A percentile compares a stretch with the other conserved stretches of the same genome.
Evolutionary conservation across 192 early-diverging fungal genomes (phyloP).

Genomic region (Backusella morwellensis): DNA sequence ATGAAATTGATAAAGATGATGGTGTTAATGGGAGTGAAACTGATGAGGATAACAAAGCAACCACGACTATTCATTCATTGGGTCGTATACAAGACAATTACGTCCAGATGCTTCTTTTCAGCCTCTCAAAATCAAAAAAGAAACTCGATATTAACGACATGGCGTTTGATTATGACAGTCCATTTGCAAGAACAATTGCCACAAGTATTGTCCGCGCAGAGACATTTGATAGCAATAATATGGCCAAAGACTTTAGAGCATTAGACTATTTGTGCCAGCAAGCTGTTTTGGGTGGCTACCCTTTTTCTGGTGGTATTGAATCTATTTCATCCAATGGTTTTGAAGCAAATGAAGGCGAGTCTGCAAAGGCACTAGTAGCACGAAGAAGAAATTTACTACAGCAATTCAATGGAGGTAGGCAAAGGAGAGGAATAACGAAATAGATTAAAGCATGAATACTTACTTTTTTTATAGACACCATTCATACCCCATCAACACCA

Average conservation of each 20-base stretch:
- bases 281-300: constrained; percentile 51
- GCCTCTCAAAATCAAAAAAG: not conserved
- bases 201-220: constrained; percentile 20
- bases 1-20: not conserved
- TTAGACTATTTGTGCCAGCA: constrained; percentile 48
- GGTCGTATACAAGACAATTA: not conserved
- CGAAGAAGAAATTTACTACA: constrained; percentile 43
- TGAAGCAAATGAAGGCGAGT: constrained; percentile 48
- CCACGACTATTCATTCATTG: not conserved
- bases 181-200: constrained; percentile 26
- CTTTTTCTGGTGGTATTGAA: constrained; percentile 44
- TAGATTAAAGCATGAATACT: not conserved
- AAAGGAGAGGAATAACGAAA: not conserved
- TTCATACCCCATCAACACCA: constrained; percentile 25
- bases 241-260: constrained; percentile 26
- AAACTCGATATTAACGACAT: not conserved
- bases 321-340: constrained; percentile 44
- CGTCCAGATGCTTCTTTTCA: not conserved
- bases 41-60: not conserved
- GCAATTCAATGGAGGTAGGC: constrained; percentile 38
- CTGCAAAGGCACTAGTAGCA: constrained; percentile 43
- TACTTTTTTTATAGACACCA: constrained; percentile 17
- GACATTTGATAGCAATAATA: not conserved
- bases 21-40: not conserved
- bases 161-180: constrained; percentile 26